Conservation (phyloP, 1,284 basidiomycete species). For the Trichosporon asahii region DNA sequence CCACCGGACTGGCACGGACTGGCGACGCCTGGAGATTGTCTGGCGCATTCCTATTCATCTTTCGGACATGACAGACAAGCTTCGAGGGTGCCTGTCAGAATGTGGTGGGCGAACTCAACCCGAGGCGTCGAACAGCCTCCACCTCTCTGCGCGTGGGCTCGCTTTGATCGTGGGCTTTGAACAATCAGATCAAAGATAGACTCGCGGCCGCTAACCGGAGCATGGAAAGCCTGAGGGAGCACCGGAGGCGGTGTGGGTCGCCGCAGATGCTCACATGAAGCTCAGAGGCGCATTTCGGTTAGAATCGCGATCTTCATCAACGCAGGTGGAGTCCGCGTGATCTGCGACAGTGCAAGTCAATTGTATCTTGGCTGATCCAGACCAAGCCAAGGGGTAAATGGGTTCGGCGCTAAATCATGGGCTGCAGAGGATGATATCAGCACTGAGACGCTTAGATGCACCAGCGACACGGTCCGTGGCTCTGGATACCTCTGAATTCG, state of each 20-base stretch:
- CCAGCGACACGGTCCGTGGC: not conserved
- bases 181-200: not conserved
- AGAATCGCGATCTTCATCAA: not conserved
- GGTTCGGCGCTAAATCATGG: too few species aligned
- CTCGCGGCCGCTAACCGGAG: not conserved
- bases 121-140: not conserved
- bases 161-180: not conserved
- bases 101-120: not conserved
- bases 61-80: not conserved
- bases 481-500: not conserved
- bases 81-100: not conserved
- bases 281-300: not conserved
- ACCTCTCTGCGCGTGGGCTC: not conserved
- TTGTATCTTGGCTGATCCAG: not conserved
- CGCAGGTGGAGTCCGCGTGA: not conserved
- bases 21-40: not conserved
- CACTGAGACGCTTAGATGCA: not conserved
- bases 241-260: not conserved
- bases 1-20: not conserved
- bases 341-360: not conserved
- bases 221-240: not conserved
- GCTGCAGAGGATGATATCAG: too few species aligned
- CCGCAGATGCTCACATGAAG: not conserved
- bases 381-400: not conserved
- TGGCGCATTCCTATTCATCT: not conserved